phyloP scores from a whole-genome alignment of 805 yeast genomes.

The Vanderwaltozyma verrucispora region DNA sequence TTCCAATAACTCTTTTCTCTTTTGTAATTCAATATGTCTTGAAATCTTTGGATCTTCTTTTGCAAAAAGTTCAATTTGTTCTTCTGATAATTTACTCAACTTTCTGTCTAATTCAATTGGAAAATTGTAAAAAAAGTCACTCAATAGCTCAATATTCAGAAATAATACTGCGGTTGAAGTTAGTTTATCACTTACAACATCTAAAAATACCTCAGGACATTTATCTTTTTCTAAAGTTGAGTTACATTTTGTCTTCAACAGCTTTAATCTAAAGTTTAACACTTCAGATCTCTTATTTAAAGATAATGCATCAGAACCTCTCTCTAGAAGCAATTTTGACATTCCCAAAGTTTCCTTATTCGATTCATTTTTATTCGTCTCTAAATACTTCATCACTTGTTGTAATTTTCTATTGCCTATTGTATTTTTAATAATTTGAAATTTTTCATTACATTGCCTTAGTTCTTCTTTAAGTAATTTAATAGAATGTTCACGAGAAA shows the following conservation, averaged over 20 bases:
- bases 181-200: constrained; percentile 83
- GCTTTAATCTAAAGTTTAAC: constrained; percentile 63
- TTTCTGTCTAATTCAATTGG: constrained; percentile 85
- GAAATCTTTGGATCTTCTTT: constrained; percentile 89
- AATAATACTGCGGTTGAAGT: constrained; percentile 90
- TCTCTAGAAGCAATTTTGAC: constrained; percentile 58
- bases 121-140: constrained; percentile 92
- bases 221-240: constrained; percentile 71
- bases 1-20: constrained; percentile 80
- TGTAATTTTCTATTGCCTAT: constrained; percentile 77
- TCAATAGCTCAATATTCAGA: constrained; percentile 82
- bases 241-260: constrained; percentile 66
- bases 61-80: constrained; percentile 81
- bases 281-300: constrained; percentile 62
- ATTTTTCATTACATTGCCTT: constrained; percentile 65
- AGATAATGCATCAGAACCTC: constrained; percentile 80
- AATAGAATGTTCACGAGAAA: constrained; percentile 70
- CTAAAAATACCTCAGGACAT: constrained; percentile 91
- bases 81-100: constrained; percentile 51
- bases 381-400: constrained; percentile 70
- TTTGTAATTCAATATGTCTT: constrained; percentile 86
- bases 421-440: constrained; percentile 45
- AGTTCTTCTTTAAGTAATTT: constrained; percentile 72
- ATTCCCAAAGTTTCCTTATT: constrained; percentile 74
- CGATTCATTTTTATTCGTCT: constrained; percentile 19